phyloP scores from a whole-genome alignment of 352 stramenopile genomes.

The Phytophthora lateralis region DNA sequence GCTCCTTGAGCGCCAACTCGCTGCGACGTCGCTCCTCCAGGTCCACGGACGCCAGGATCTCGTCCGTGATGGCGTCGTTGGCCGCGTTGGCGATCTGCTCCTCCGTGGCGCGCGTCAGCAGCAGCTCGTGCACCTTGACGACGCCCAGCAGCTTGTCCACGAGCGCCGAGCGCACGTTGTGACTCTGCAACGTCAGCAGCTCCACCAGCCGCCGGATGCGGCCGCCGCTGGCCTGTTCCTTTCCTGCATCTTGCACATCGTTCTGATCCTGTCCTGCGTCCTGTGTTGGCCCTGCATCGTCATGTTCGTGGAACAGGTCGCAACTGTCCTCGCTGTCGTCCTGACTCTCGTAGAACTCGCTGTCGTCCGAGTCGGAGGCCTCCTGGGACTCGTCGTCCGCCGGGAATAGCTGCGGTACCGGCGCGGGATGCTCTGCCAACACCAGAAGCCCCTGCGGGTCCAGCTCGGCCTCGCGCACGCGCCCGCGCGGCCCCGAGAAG shows the following conservation, averaged over 20 bases:
- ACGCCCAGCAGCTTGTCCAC: conserved; percentile 61
- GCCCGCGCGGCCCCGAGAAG: conserved; percentile 49
- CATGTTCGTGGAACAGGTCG: conserved; percentile 51
- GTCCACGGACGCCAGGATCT: conserved; percentile 72
- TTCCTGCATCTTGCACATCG: conserved; percentile 5
- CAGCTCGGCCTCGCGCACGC: conserved; percentile 44
- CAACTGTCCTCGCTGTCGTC: conserved; percentile 29
- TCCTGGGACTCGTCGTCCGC: conserved; percentile 2
- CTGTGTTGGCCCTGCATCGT: background rate
- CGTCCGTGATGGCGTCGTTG: conserved; percentile 76
- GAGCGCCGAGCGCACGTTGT: conserved; percentile 54
- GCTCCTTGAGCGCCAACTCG: conserved; percentile 31
- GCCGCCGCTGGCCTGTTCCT: conserved; percentile 29
- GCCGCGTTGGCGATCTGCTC: conserved; percentile 73
- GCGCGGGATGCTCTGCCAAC: conserved; percentile 30
- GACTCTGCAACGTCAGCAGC: conserved; percentile 71
- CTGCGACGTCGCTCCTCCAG: conserved; percentile 54
- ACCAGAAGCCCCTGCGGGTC: conserved; percentile 28
- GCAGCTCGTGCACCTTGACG: conserved; percentile 61
- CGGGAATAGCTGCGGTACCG: conserved; percentile 14
- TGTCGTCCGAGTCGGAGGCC: conserved; percentile 24
- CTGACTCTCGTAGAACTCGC: conserved; percentile 42
- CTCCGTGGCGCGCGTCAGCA: conserved; percentile 67
- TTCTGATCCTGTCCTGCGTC: conserved; percentile 1
- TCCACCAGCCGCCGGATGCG: conserved; percentile 64